A percentile compares a stretch with the other conserved stretches of the same genome.
Conservation (phyloP, 305 asterid genomes). For the Solanum hybrid region DNA sequence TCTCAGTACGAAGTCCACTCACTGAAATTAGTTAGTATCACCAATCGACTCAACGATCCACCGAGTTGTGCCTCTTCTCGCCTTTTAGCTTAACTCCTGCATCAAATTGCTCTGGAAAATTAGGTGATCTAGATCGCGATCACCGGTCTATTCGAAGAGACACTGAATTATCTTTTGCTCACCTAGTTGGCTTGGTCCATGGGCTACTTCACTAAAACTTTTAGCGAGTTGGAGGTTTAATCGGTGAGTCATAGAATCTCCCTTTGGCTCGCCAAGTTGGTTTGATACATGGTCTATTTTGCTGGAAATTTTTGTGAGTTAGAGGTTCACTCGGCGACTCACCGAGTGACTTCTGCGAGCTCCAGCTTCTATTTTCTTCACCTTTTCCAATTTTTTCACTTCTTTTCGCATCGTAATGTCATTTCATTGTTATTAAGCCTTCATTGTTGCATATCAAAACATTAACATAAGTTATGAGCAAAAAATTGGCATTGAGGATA, state of each 20-base stretch:
- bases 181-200: neutral
- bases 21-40: neutral
- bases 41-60: neutral
- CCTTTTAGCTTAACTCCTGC: neutral
- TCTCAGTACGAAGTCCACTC: neutral
- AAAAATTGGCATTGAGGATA: no score
- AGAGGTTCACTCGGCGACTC: neutral
- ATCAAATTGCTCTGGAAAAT: neutral
- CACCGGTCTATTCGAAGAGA: neutral
- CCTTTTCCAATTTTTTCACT: neutral
- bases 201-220: neutral
- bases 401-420: no score
- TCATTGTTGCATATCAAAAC: no score
- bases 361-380: neutral
- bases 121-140: neutral
- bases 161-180: neutral
- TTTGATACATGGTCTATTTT: neutral
- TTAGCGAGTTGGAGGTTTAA: neutral
- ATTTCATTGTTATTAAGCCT: no score
- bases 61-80: neutral
- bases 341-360: neutral
- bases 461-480: no score
- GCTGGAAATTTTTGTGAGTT: neutral
- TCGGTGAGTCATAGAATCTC: neutral
- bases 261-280: neutral